A percentile compares a stretch with the other conserved stretches of the same genome.
phyloP scores from a whole-genome alignment of 768 basidiomycete genomes.

The Lactarius evosmus region DNA sequence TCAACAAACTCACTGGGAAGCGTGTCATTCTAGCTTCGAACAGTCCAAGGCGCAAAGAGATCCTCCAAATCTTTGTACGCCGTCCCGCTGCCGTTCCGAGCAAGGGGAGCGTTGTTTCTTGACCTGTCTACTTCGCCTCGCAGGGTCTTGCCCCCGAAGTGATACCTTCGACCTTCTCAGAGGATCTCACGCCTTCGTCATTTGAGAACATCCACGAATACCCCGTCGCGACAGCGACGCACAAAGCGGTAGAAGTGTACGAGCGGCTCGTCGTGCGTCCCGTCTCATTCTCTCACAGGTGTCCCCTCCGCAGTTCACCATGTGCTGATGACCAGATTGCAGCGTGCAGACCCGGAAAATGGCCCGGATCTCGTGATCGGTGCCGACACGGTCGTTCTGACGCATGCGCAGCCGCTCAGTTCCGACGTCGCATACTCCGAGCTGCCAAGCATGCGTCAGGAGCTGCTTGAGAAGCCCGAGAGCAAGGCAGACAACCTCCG shows the following conservation, averaged over 20 bases:
- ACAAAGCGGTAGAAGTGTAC: slow-evolving; percentile 87
- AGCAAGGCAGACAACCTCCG: slow-evolving; percentile 78
- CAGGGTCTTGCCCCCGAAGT: slow-evolving; percentile 68
- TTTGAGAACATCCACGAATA: slow-evolving; percentile 75
- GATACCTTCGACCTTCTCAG: slow-evolving; percentile 74
- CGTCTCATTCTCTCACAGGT: not conserved
- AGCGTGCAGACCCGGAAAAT: slow-evolving; percentile 59
- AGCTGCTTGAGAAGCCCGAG: slow-evolving; percentile 85
- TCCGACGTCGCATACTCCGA: slow-evolving; percentile 55
- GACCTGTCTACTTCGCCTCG: not conserved
- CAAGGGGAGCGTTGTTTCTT: not conserved
- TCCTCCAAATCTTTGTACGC: slow-evolving; percentile 74
- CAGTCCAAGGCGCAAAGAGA: slow-evolving; percentile 81
- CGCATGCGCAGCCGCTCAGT: slow-evolving; percentile 60
- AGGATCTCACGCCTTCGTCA: slow-evolving; percentile 62
- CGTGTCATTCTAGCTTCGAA: slow-evolving; percentile 82
- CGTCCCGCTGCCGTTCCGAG: not conserved
- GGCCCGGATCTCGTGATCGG: slow-evolving; percentile 78
- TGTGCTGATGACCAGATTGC: slow-evolving; percentile 5
- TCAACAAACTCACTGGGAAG: slow-evolving; percentile 69
- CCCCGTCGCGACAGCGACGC: slow-evolving; percentile 69
- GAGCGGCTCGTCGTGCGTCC: slow-evolving; percentile 65
- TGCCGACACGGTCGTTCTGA: slow-evolving; percentile 95
- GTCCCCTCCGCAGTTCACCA: not conserved
- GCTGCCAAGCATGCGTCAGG: slow-evolving; percentile 52